Evolutionary conservation across 129 eudicot species (phyloP), one percentile per base, ranked within the genome.

Genomic region (Tagetes erecta): DNA sequence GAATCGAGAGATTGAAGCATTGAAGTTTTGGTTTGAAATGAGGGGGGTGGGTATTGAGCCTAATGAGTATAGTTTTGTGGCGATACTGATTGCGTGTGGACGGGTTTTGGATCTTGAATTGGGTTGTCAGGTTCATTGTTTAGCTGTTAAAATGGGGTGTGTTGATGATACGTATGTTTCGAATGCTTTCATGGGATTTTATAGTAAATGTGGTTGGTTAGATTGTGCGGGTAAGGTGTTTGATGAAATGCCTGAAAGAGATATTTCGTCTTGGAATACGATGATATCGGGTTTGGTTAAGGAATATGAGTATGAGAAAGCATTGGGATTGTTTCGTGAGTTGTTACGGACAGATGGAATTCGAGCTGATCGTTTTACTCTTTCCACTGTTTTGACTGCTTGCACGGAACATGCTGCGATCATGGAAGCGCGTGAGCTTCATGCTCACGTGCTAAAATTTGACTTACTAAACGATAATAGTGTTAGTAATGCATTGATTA

Each of bases 191-290:
- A 86, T 95, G 97, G 90, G 90, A 12, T 69, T 91, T 73, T 91
- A 95, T 68, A 55, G 86, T 7, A 82, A 85, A 63, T 85, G 93
- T 82, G 92, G 88, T 55, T 77, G 79, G 76, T 83, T 85, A 14
- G 86, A 81, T 75, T 52, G 13, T 81, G 94, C 72, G 27, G 69
- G 83, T 27, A 38, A 80, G 67, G 39, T 95, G 90, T 91, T 95
- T 33, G 86, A 79, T 78, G 86, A 85, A 73, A 87, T 95, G 93
- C 80, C 80, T 2, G 66, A 50, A 0, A 85, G 94, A 64, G 90
- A 88, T 72, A 58, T 82, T 70, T 88, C 86, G 4, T 86, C 94
- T 2, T 91, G 99, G 99, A 95, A 91, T 82, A 95, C 99, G 3
- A 86, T 82, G 56, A 74, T 91, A 8, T 81, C 96, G 14, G 67